These are phyloP conservation scores for Nemania sp. DNA, from an alignment of 2,329 filamentous ascomycete species.

Conservation along the genomic window DNA sequence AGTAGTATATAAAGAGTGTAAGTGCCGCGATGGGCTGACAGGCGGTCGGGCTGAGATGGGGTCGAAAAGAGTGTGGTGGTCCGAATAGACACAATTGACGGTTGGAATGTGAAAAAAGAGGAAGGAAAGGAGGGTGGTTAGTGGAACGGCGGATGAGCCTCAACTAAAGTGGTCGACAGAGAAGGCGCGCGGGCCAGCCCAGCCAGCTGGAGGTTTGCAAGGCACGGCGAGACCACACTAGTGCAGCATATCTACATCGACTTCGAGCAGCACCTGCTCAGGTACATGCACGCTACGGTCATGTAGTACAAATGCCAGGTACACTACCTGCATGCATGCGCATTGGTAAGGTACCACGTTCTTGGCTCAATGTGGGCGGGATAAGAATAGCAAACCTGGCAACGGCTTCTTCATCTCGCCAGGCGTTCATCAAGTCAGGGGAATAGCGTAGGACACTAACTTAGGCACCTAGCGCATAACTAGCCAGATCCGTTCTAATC, in stretches of 20 bases:
- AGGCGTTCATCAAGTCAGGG: background rate
- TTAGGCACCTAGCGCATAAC: too few relatives aligned
- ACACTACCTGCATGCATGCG: too few relatives aligned
- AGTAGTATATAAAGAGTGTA: conserved; percentile 23
- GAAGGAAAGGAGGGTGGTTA: conserved; percentile 1
- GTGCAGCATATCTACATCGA: too few relatives aligned
- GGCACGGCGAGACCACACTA: too few relatives aligned
- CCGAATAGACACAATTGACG: conserved; percentile 19
- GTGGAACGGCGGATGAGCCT: conserved; percentile 6
- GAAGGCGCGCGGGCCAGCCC: background rate
- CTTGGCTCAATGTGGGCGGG: background rate
- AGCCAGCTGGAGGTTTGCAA: too few relatives aligned
- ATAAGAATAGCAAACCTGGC: background rate
- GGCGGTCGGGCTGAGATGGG: conserved; percentile 5
- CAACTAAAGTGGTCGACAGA: conserved; percentile 17
- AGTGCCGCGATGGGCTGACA: conserved; percentile 21
- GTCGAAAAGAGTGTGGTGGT: conserved; percentile 23
- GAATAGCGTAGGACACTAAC: too few relatives aligned
- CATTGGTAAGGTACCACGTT: background rate
- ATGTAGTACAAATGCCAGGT: too few relatives aligned
- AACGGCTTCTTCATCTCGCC: background rate
- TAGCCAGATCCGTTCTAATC: too few relatives aligned
- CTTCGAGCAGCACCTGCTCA: too few relatives aligned
- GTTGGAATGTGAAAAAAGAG: conserved; percentile 13
- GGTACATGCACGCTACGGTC: too few relatives aligned